Conservation (phyloP, 176 grass and related monocot genomes). For the Aegilops speltoides region DNA sequence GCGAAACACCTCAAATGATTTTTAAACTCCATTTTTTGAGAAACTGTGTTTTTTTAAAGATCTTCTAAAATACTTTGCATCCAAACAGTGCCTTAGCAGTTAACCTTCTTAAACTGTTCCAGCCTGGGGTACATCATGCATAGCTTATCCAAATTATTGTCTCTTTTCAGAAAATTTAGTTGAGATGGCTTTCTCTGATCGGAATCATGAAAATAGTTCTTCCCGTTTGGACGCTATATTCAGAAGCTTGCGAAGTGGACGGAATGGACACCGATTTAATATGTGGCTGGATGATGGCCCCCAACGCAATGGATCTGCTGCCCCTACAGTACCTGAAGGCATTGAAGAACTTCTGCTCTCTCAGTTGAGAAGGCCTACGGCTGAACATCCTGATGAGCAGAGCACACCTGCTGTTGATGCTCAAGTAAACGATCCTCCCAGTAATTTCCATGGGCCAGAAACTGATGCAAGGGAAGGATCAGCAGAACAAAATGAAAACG, state of each 20-base stretch:
- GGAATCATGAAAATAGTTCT: conserved; percentile 86
- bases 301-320: conserved; percentile 62
- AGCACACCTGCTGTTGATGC: conserved; percentile 36
- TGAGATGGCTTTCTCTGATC: conserved; percentile 87
- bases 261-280: conserved; percentile 89
- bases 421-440: conserved; percentile 58
- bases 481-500: conserved; percentile 37
- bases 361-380: conserved; percentile 70
- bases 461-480: conserved; percentile 53
- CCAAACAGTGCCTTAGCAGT: neutral
- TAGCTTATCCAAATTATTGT: conserved; percentile 24
- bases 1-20: neutral
- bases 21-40: neutral
- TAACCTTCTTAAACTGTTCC: neutral
- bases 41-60: neutral
- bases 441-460: conserved; percentile 51
- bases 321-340: conserved; percentile 73
- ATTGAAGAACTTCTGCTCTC: conserved; percentile 92
- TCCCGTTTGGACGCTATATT: conserved; percentile 96
- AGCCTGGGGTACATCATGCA: neutral
- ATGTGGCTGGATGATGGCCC: conserved; percentile 93
- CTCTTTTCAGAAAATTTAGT: conserved; percentile 69
- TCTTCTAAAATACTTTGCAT: too few species aligned
- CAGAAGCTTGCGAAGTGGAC: conserved; percentile 74
- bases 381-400: conserved; percentile 54